Evolutionary conservation across 2,329 filamentous ascomycete genomes (phyloP), one percentile per base, ranked within the genome.

Genomic region (Geosmithia flava): DNA sequence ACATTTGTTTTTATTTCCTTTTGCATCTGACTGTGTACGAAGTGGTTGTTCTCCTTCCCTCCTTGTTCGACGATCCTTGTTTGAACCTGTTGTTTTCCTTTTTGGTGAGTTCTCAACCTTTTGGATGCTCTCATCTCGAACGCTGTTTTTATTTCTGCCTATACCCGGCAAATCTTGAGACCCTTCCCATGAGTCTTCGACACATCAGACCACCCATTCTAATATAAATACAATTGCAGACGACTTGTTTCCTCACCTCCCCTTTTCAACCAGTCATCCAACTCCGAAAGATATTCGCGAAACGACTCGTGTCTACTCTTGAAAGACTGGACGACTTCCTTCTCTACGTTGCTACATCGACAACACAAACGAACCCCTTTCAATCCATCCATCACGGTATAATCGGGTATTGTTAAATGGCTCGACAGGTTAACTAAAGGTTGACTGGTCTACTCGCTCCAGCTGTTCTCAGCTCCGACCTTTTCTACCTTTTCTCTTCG

Each of bases 331-430:
- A 27, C 23, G 23, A 27, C 23, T 27, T 27, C 23, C 8, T 27
- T 8, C 23, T 8, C 23, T 27, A 27, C 23, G 41, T 42, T 42
- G n/a, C 41, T 3, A 42, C 17, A 19, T 37, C n/a, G 41, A 42
- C 16, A 42, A n/a, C 16, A 8, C 3, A 10, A 16, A 42, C 7
- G 13, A 42, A 6, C 10, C 20, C 17, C 16, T 13, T 23, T 20
- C 10, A 6, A 5, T 19, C 16, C 3, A 20, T 5, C 5, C 45
- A 46, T 17, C 16, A n/a, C 33, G 33, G 15, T 37, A 37, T 37
- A 37, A 37, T 30, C 19, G 46, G 29, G 15, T 54, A 49, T 48
- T 53, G 49, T 59, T 64, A 61, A 59, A 66, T 66, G 63, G 63
- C 62, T 57, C 50, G 50, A 53, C 54, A 47, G 49, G 54, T 51